phyloP scores from a whole-genome alignment of 352 stramenopile genomes.

The Phytopythium mirpurense region DNA sequence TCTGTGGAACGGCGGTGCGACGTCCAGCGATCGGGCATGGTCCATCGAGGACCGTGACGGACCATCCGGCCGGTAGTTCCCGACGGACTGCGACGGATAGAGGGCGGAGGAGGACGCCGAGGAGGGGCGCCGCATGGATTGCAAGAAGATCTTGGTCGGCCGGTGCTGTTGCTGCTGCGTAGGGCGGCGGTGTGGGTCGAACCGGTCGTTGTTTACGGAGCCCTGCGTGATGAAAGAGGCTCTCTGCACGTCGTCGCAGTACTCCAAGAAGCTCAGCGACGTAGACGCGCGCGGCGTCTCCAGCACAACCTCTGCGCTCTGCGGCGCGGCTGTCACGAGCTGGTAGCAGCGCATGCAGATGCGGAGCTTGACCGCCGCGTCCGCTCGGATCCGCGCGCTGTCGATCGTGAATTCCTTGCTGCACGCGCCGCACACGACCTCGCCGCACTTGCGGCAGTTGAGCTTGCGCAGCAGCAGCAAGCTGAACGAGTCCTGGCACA shows the following conservation, averaged over 20 bases:
- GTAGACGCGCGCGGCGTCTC: conserved; percentile 51
- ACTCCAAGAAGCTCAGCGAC: conserved; percentile 56
- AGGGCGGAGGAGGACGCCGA: conserved; percentile 2
- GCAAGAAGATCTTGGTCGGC: conserved; percentile 61
- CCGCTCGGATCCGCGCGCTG: conserved; percentile 18
- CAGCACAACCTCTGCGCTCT: conserved; percentile 38
- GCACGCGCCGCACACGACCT: conserved; percentile 84
- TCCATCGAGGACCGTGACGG: background rate
- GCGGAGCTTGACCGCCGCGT: conserved; percentile 65
- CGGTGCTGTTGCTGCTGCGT: conserved; percentile 15
- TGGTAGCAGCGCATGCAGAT: conserved; percentile 87
- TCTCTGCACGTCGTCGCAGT: conserved; percentile 54
- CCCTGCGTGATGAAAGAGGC: conserved; percentile 56
- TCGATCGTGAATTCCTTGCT: conserved; percentile 78
- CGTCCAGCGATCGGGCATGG: background rate
- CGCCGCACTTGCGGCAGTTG: conserved; percentile 83
- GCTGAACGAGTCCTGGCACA: conserved; percentile 84
- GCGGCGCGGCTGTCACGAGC: conserved; percentile 59
- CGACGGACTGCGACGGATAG: background rate
- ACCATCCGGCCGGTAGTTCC: background rate
- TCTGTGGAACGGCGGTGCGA: conserved; percentile 1
- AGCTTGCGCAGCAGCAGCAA: conserved; percentile 76
- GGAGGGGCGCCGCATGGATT: conserved; percentile 48
- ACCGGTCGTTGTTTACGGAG: conserved; percentile 6
- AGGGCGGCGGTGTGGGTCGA: background rate